Evolutionary conservation across 768 basidiomycete genomes (phyloP).

Genomic region (Suillus plorans): DNA sequence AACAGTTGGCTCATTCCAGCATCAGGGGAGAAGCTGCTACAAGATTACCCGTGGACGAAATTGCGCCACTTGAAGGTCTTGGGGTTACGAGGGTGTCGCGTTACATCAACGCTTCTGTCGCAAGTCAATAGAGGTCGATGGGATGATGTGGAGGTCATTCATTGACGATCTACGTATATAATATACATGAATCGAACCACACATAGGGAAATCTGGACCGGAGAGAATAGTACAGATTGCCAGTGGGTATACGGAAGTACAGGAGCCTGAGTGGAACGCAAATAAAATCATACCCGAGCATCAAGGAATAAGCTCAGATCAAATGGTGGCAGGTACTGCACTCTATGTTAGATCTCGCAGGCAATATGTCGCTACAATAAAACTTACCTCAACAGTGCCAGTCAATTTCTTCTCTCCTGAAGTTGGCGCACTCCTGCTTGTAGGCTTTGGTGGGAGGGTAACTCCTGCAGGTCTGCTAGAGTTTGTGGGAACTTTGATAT

Average conservation of each 20-base stretch:
- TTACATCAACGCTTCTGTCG: constrained; percentile 41
- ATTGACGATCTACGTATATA: constrained; percentile 21
- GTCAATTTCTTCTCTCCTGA: constrained; percentile 34
- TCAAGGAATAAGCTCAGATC: constrained; percentile 55
- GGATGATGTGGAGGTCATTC: constrained; percentile 59
- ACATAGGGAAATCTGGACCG: constrained; percentile 21
- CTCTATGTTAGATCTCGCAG: not conserved
- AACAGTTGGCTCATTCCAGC: constrained; percentile 45
- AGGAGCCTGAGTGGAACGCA: not conserved
- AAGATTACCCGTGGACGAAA: constrained; percentile 56
- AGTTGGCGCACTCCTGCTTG: constrained; percentile 18
- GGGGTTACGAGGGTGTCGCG: constrained; percentile 53
- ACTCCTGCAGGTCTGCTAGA: constrained; percentile 42
- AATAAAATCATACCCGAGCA: constrained; percentile 38
- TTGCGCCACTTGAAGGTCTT: constrained; percentile 54
- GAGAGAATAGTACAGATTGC: constrained; percentile 8
- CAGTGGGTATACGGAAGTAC: constrained; percentile 7
- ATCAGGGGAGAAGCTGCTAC: constrained; percentile 36
- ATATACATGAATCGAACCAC: constrained; percentile 7
- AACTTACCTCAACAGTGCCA: constrained; percentile 34
- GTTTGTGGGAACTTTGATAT: constrained; percentile 41
- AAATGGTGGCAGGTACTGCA: constrained; percentile 49
- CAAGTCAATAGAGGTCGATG: constrained; percentile 62
- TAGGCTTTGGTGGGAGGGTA: constrained; percentile 38
- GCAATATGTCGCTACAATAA: not conserved